phyloP scores from a whole-genome alignment of 2,329 filamentous ascomycete genomes.

The Daldinia sp. region DNA sequence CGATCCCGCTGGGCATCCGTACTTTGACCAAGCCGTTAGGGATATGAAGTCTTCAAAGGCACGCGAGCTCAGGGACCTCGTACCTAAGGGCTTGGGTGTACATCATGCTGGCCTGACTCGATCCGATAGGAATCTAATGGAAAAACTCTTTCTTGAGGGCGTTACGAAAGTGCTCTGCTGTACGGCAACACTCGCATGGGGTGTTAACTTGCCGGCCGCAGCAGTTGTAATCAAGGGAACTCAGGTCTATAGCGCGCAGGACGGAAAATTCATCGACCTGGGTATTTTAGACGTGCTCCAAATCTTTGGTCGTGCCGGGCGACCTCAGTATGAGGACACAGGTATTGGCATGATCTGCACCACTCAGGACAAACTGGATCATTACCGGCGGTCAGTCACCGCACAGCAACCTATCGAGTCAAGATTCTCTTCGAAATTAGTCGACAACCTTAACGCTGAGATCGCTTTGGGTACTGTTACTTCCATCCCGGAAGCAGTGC shows the following conservation, averaged over 20 bases:
- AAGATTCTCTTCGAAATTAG: constrained; percentile 91
- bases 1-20: constrained; percentile 81
- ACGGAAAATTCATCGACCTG: constrained; percentile 95
- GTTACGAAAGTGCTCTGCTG: constrained; percentile 98
- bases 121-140: constrained; percentile 94
- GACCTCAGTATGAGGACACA: constrained; percentile 96
- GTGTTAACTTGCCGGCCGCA: constrained; percentile 96
- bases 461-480: constrained; percentile 95
- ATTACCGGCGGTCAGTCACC: constrained; percentile 93
- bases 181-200: constrained; percentile 97
- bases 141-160: constrained; percentile 88
- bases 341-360: constrained; percentile 99
- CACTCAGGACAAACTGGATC: constrained; percentile 89
- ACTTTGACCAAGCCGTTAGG: constrained; percentile 81
- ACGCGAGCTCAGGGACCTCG: constrained; percentile 86
- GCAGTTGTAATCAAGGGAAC: constrained; percentile 99
- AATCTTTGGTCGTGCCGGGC: constrained; percentile 97
- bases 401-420: constrained; percentile 98
- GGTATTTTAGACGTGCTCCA: constrained; percentile 97
- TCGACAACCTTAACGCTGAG: constrained; percentile 97
- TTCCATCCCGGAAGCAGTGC: constrained; percentile 90
- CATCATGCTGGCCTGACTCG: constrained; percentile 98
- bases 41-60: constrained; percentile 90
- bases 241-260: constrained; percentile 94
- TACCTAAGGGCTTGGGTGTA: constrained; percentile 91